Percentiles rank a stretch among this genome's conserved stretches.
Conservation (phyloP, 768 basidiomycete species). For the Russula emetica region DNA sequence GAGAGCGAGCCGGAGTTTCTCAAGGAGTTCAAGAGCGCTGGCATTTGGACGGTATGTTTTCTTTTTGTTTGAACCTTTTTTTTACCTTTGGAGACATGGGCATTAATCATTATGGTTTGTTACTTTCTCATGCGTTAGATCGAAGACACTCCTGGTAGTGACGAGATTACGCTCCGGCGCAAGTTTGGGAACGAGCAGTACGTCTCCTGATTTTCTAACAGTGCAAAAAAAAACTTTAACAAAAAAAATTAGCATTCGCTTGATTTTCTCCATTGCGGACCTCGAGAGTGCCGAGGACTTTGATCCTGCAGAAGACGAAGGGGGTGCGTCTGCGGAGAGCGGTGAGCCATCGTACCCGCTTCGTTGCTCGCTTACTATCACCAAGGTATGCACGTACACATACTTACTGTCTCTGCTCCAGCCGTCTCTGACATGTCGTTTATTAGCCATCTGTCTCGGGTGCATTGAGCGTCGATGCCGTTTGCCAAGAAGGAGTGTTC, state of each 20-base stretch:
- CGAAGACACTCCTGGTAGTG: conserved; percentile 62
- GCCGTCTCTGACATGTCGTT: background rate
- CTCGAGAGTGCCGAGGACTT: conserved; percentile 49
- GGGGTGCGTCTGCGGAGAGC: conserved; percentile 39
- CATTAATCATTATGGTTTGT: background rate
- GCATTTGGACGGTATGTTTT: conserved; percentile 69
- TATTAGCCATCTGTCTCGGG: conserved; percentile 50
- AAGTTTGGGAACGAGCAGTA: conserved; percentile 89
- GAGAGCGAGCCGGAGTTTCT: conserved; percentile 67
- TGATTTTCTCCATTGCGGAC: conserved; percentile 93
- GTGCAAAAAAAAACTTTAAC: background rate
- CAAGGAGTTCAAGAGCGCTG: conserved; percentile 63
- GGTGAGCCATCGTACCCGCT: conserved; percentile 54
- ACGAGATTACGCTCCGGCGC: conserved; percentile 78
- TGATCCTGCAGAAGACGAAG: conserved; percentile 40
- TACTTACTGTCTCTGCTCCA: conserved; percentile 1
- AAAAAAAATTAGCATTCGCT: conserved; percentile 63
- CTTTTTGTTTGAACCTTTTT: too few species aligned
- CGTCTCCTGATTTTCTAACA: conserved; percentile 33
- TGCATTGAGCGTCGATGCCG: conserved; percentile 72
- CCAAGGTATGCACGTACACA: conserved; percentile 53
- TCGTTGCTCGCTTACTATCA: conserved; percentile 76
- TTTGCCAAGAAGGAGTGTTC: conserved; percentile 75
- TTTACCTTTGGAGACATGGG: background rate
- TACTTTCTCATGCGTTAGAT: conserved; percentile 44